Evolutionary conservation across 2,329 filamentous ascomycete genomes (phyloP).

Genomic region (Pleurostoma richardsiae): DNA sequence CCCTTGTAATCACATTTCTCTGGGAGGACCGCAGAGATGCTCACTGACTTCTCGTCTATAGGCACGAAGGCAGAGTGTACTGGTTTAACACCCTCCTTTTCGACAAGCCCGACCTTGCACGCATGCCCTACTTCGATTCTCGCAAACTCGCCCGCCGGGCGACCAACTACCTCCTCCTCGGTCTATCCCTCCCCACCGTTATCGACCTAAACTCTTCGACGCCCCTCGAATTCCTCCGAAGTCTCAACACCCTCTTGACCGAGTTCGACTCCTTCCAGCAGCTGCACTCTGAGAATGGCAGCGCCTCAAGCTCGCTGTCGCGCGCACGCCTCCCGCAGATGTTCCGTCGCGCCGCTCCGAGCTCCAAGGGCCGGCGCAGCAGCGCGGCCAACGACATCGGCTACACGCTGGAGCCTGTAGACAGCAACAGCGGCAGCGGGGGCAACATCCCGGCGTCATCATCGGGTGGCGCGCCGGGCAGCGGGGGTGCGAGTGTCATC

Average conservation of each 20-base stretch:
- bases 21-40: not conserved
- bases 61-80: conserved; percentile 89
- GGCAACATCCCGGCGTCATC: conserved; percentile 7
- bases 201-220: conserved; percentile 80
- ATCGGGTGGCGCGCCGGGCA: conserved; percentile 12
- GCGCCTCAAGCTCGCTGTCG: conserved; percentile 62
- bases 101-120: conserved; percentile 71
- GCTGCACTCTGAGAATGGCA: conserved; percentile 73
- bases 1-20: not conserved
- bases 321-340: conserved; percentile 78
- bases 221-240: conserved; percentile 79
- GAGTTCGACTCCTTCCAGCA: conserved; percentile 95
- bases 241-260: conserved; percentile 75
- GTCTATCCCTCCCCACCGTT: conserved; percentile 83
- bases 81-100: conserved; percentile 99
- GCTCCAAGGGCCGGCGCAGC: conserved; percentile 52
- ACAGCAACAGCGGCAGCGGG: conserved; percentile 14
- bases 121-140: conserved; percentile 80
- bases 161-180: conserved; percentile 89
- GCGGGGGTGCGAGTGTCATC: conserved; percentile 38
- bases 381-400: conserved; percentile 38
- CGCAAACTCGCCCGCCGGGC: conserved; percentile 84
- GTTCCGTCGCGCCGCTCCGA: conserved; percentile 63
- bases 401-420: conserved; percentile 19
- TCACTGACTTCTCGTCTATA: conserved; percentile 26